Base-by-base conservation (phyloP, 306 rosid species). In the Citrullus colocynthis region DNA sequence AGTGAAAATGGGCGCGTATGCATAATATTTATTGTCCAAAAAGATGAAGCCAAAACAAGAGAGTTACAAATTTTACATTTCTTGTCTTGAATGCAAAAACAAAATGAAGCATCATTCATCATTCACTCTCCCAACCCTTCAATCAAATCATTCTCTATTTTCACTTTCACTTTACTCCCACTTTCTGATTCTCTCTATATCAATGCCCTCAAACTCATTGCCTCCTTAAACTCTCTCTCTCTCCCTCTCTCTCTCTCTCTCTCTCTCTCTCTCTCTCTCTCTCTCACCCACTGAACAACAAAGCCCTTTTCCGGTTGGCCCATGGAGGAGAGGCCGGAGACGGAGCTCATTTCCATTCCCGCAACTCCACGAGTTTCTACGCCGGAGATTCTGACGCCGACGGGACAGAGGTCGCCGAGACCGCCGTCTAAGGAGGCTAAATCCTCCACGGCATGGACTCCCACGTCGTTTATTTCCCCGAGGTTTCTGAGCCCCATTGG, bases 401-500 rank as follows among this genome's bases (percentile, higher is more conserved):
- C 97, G 0, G 96, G 97, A 42, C 96, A 92, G 86, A 88, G 97
- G 84, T 95, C 98, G 3, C 98, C 98, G 17, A 78, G 97, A 62
- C 91, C 88, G 32, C 64, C 81, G 13, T 92, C 96, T 54, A 91
- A 90, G 86, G 96, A 90, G 78, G 97, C 94, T 12, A 91, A 88
- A 79, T 90, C 98, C 2, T 90, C 98, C 64, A 84, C 93, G 85
- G 96, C 97, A 9, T 90, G 98, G 98, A 95, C 98, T 4, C 98
- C 98, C 54, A 86, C 99, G 78, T 95, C 97, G 36, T 91, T 95
- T 45, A 92, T 92, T 71, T 95, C 99, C 2, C 99, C 99, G n/a
- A 85, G 97, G 93, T 94, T 94, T 84, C 80, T 94, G 85, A 91
- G 97, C 75, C 98, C 98, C 28, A 92, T 95, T 67, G 99, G 99